A percentile compares a stretch with the other conserved stretches of the same genome.
Evolutionary conservation across 1,284 basidiomycete genomes (phyloP).

Genomic region (Fomitopsis palustris): DNA sequence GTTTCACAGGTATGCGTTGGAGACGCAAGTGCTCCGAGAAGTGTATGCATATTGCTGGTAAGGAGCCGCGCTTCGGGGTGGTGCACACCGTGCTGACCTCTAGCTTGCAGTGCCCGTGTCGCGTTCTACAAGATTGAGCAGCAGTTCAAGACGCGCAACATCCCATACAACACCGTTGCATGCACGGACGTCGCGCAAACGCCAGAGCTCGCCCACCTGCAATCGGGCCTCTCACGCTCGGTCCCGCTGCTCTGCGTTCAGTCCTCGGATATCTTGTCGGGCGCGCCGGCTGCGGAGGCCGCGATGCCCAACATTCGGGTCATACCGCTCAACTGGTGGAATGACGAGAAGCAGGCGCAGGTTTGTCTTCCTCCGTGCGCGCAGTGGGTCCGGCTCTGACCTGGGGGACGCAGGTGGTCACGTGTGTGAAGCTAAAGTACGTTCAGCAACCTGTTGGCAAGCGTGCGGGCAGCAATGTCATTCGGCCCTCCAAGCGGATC

Average conservation of each 20-base stretch:
- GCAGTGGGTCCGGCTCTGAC: neutral
- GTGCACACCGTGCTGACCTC: neutral
- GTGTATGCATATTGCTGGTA: constrained; percentile 82
- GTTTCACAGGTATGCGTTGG: constrained; percentile 56
- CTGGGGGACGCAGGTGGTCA: constrained; percentile 63
- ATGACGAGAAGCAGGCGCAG: constrained; percentile 56
- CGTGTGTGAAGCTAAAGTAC: constrained; percentile 84
- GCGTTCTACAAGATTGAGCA: constrained; percentile 85
- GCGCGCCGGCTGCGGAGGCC: constrained; percentile 80
- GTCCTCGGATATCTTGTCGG: constrained; percentile 75
- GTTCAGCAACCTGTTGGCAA: constrained; percentile 81
- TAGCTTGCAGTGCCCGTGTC: constrained; percentile 70
- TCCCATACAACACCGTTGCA: constrained; percentile 76
- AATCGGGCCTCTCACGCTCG: constrained; percentile 67
- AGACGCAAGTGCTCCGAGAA: constrained; percentile 66
- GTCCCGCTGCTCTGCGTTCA: constrained; percentile 83
- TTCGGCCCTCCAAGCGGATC: constrained; percentile 77
- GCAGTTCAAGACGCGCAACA: constrained; percentile 79
- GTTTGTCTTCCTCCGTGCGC: constrained; percentile 22
- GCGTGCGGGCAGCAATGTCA: constrained; percentile 59
- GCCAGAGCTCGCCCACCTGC: constrained; percentile 48
- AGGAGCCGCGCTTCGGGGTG: constrained; percentile 15
- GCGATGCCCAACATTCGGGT: constrained; percentile 89
- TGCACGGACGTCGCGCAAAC: constrained; percentile 45
- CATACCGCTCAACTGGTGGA: constrained; percentile 90